Conservation (phyloP, 495 filamentous ascomycete genomes). For the Thermochaetoides thermophila region DNA sequence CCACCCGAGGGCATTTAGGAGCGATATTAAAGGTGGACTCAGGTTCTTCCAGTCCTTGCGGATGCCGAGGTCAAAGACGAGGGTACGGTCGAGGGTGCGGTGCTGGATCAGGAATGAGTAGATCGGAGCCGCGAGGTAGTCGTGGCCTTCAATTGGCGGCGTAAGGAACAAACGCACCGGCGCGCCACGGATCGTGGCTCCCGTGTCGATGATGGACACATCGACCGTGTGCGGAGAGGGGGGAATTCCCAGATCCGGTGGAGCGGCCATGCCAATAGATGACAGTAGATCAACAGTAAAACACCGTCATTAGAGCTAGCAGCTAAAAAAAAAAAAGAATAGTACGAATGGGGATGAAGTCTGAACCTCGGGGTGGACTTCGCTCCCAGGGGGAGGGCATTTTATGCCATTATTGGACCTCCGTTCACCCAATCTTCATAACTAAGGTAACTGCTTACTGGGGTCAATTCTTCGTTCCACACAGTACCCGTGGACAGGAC, state of each 20-base stretch:
- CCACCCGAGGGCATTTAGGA: constrained; percentile 10
- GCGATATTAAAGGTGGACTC: constrained; percentile 18
- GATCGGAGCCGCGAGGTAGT: constrained; percentile 25
- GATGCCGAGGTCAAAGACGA: constrained; percentile 46
- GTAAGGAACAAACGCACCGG: constrained; percentile 19
- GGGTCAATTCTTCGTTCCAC: no score
- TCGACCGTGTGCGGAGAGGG: constrained; percentile 30
- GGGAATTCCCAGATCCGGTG: constrained; percentile 33
- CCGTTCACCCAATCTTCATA: no score
- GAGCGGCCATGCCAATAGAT: no score
- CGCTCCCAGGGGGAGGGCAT: no score
- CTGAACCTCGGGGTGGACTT: no score
- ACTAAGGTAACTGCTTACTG: no score
- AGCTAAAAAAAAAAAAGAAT: no score
- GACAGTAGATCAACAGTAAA: no score
- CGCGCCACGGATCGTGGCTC: constrained; percentile 22
- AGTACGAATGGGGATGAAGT: no score
- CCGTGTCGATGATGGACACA: constrained; percentile 43
- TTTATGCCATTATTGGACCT: no score
- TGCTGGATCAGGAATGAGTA: constrained; percentile 44
- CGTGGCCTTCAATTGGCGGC: constrained; percentile 29
- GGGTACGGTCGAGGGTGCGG: constrained; percentile 21
- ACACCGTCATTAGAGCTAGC: no score
- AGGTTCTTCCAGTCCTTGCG: constrained; percentile 36
- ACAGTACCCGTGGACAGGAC: no score